Base-by-base conservation (phyloP, 2,329 filamentous ascomycete species). In the Apiospora phragmitis region DNA sequence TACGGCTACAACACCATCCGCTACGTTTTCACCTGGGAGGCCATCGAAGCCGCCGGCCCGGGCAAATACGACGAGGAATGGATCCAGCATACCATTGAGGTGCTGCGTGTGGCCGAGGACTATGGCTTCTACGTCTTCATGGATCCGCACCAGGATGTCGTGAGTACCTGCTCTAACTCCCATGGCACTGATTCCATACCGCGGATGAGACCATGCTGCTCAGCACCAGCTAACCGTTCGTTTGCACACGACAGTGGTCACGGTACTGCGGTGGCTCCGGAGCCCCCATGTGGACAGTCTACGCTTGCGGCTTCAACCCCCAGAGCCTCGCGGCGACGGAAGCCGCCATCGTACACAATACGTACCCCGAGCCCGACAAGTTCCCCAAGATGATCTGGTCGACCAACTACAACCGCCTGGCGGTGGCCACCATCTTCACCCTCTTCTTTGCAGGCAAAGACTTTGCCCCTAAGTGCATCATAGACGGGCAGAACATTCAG, bases 381-480 rank as follows among this genome's bases (percentile, higher is more conserved):
- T 99, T 95, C 75, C 96, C 96, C 32, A 98, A 98, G 84, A 99
- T 99, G 97, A 95, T 98, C 71, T 99, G 96, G 96, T 94, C 95
- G 21, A 98, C 97, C 68, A 99, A 99, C 80, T 99, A 99, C 81
- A 93, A 90, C 72, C 90, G 96, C 32, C 86, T 98, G 67, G 95
- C 92, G 3, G 93, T 92, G 67, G 94, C 95, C 74, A 95, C 94
- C 65, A 94, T 98, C 75, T 98, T 98, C 80, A 97, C 95, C 0
- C 84, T 98, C 68, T 99, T 97, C 84, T 99, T 97, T 80, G 95
- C 88, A 11, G 96, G 96, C 45, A 90, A 87, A 73, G 94, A 97
- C 77, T 98, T 98, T 84, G 94, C 96, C 1, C 97, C 97, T 4
- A 98, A 97, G 78, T 97, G 95, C 75, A 93, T 98, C 75, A 95